Evolutionary conservation across 768 basidiomycete species (phyloP).

Genomic region (Collybia sp.): DNA sequence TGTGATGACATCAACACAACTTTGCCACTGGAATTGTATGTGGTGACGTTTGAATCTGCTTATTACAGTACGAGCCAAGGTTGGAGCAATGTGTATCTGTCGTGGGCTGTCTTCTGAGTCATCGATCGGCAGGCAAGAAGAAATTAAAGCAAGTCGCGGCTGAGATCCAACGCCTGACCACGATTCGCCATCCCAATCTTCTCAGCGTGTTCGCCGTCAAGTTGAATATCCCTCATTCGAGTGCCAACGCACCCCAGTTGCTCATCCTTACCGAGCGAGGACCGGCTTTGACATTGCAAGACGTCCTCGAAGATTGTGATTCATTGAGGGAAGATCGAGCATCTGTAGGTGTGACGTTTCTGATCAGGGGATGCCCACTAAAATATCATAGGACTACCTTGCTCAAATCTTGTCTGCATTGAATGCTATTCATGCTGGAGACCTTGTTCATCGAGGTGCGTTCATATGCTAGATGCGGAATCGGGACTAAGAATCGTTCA

Average conservation of each 20-base stretch:
- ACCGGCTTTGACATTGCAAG: constrained; percentile 60
- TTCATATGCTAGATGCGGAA: background rate
- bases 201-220: constrained; percentile 65
- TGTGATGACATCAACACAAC: constrained; percentile 56
- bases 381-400: constrained; percentile 59
- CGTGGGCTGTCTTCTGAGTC: background rate
- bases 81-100: constrained; percentile 6
- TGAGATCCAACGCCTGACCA: constrained; percentile 58
- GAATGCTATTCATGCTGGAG: constrained; percentile 58
- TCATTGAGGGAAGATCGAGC: constrained; percentile 70
- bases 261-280: constrained; percentile 69
- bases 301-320: constrained; percentile 74
- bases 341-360: constrained; percentile 39
- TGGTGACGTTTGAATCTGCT: constrained; percentile 58
- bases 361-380: background rate
- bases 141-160: constrained; percentile 64
- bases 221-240: constrained; percentile 44
- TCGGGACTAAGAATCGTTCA: constrained; percentile 12
- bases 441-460: constrained; percentile 68
- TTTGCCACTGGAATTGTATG: constrained; percentile 62
- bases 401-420: constrained; percentile 63
- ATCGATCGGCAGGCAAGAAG: constrained; percentile 42
- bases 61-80: constrained; percentile 72
- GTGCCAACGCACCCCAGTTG: constrained; percentile 43
- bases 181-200: constrained; percentile 63